Evolutionary conservation across 1,139 yeast species (phyloP).

Genomic region (Pichia sp.): DNA sequence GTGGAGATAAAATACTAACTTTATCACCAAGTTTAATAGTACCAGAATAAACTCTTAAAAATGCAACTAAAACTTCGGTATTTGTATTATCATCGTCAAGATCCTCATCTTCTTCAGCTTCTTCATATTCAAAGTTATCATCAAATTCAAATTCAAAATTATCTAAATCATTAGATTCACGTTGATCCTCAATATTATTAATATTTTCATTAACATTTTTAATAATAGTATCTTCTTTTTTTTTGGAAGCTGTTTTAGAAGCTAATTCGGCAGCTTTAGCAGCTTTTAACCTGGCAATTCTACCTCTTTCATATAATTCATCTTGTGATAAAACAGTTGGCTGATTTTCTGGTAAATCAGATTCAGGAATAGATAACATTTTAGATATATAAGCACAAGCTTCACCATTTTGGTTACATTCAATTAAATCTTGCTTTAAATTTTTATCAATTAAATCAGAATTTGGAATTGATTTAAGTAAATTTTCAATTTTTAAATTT

Average conservation of each 20-base stretch:
- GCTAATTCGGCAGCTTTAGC: slow-evolving; percentile 64
- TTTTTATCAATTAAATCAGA: slow-evolving; percentile 43
- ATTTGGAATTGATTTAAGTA: slow-evolving; percentile 55
- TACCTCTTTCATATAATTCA: slow-evolving; percentile 61
- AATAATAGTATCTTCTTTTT: slow-evolving; percentile 23
- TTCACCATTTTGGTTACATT: slow-evolving; percentile 60
- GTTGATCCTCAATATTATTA: slow-evolving; percentile 10
- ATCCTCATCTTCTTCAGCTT: slow-evolving; percentile 36
- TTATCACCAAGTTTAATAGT: slow-evolving; percentile 68
- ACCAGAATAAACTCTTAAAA: slow-evolving; percentile 87
- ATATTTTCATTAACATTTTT: slow-evolving; percentile 27
- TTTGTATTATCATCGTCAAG: slow-evolving; percentile 36
- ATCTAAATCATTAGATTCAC: not conserved
- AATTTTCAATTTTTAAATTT: slow-evolving; percentile 56
- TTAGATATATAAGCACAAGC: slow-evolving; percentile 85
- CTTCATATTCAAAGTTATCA: slow-evolving; percentile 35
- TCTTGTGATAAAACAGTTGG: slow-evolving; percentile 40
- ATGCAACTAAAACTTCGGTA: slow-evolving; percentile 48
- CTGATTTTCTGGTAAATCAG: slow-evolving; percentile 64
- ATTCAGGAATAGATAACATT: slow-evolving; percentile 75
- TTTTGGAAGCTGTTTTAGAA: slow-evolving; percentile 30
- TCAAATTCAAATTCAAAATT: slow-evolving; percentile 29
- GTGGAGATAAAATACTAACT: slow-evolving; percentile 76
- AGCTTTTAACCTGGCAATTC: slow-evolving; percentile 65
- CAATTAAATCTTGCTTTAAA: slow-evolving; percentile 50